Percentiles rank a stretch among this genome's conserved stretches.
Conservation (phyloP, 2,329 filamentous ascomycete species). For the Colletotrichum tanaceti region DNA sequence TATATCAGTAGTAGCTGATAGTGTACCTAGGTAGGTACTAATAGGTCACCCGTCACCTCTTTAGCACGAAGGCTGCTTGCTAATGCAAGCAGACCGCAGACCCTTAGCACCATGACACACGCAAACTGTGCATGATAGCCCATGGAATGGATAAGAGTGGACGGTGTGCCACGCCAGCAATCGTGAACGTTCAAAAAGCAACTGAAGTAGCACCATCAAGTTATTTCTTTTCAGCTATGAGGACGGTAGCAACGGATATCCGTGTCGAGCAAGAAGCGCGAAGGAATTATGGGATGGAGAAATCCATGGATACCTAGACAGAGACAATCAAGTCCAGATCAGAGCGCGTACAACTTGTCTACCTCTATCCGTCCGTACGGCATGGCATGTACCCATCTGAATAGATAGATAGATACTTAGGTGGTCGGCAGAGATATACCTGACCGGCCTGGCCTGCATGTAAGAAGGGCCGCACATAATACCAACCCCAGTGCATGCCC, state of each 20-base stretch:
- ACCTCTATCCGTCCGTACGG: background rate
- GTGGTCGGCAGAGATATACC: background rate
- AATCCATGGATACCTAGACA: background rate
- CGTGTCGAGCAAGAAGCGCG: conserved; percentile 12
- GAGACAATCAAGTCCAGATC: background rate
- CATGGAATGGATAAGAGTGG: conserved; percentile 12
- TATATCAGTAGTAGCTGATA: too few species aligned
- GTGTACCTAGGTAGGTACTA: too few species aligned
- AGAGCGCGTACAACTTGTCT: background rate
- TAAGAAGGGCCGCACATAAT: conserved; percentile 13
- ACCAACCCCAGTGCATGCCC: conserved; percentile 13
- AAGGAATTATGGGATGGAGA: background rate
- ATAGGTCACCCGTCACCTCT: too few species aligned
- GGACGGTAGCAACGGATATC: conserved; percentile 10
- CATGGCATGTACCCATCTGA: too few species aligned
- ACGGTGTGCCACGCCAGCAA: background rate
- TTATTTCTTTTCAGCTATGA: conserved; percentile 13
- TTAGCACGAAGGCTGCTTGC: too few species aligned
- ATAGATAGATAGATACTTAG: too few species aligned
- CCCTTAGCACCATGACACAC: conserved; percentile 21
- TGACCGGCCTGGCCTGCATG: background rate
- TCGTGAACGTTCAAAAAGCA: conserved; percentile 3
- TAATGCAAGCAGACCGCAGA: conserved; percentile 6
- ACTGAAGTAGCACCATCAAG: conserved; percentile 16
- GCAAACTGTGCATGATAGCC: conserved; percentile 23